Conservation (phyloP, 2,329 filamentous ascomycete genomes). For the Penicillium sp. region DNA sequence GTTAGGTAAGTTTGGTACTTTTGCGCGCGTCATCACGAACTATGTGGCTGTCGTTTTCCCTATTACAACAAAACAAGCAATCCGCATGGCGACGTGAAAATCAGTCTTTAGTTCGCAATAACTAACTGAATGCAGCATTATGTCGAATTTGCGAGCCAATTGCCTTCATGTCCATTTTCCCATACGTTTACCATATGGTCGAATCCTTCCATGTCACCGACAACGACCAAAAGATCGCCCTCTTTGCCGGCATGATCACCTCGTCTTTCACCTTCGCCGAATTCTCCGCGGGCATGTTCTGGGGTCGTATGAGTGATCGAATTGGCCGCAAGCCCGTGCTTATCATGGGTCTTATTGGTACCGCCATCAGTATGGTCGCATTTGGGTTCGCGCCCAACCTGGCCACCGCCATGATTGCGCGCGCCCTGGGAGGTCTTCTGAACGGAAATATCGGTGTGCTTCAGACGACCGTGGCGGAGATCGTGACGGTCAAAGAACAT, state of each 20-base stretch:
- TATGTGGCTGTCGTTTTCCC: conserved; percentile 9
- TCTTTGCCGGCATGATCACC: conserved; percentile 93
- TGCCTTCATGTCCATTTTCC: conserved; percentile 99
- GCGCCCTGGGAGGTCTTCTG: conserved; percentile 80
- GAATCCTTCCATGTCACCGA: conserved; percentile 80
- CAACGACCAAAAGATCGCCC: conserved; percentile 70
- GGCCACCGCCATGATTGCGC: conserved; percentile 74
- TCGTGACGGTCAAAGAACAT: conserved; percentile 88
- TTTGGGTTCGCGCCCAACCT: conserved; percentile 87
- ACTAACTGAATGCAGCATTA: conserved; percentile 54
- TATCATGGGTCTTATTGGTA: conserved; percentile 81
- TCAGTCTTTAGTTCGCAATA: neutral
- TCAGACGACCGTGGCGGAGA: conserved; percentile 89
- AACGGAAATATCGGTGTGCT: conserved; percentile 96
- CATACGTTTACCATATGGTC: conserved; percentile 98
- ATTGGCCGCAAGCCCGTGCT: conserved; percentile 90
- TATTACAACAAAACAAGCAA: no score
- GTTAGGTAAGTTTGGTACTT: conserved; percentile 37
- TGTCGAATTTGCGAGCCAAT: conserved; percentile 98
- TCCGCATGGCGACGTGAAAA: neutral
- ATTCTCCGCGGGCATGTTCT: conserved; percentile 85
- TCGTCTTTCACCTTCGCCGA: conserved; percentile 95
- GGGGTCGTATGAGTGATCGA: conserved; percentile 86
- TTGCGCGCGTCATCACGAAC: conserved; percentile 17
- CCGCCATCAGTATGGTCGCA: conserved; percentile 82